Percentiles rank a stretch among this genome's conserved stretches.
phyloP scores from a whole-genome alignment of 2,329 filamentous ascomycete species.

The Phaeosphaeria sp. region DNA sequence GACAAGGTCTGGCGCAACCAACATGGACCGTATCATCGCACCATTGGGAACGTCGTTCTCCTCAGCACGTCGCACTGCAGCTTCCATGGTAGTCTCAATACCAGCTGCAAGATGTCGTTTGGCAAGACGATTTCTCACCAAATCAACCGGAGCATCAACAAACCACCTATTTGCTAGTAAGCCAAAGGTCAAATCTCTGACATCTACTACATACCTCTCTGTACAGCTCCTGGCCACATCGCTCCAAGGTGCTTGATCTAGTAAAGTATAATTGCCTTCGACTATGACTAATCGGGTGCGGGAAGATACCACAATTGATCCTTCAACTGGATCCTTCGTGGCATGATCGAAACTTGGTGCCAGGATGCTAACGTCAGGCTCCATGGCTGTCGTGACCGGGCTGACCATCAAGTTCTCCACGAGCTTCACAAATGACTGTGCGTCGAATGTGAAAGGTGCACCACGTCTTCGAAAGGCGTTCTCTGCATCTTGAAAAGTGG shows the following conservation, averaged over 20 bases:
- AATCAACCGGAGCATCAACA: constrained; percentile 25
- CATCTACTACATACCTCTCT: constrained; percentile 20
- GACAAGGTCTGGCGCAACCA: constrained; percentile 25
- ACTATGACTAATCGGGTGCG: constrained; percentile 28
- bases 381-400: constrained; percentile 19
- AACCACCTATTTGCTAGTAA: constrained; percentile 25
- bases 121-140: constrained; percentile 23
- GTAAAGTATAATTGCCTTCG: constrained; percentile 37
- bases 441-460: constrained; percentile 37
- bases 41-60: constrained; percentile 35
- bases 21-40: constrained; percentile 25
- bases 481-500: constrained; percentile 23
- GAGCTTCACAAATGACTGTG: constrained; percentile 23
- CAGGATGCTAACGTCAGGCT: constrained; percentile 20
- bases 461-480: constrained; percentile 31
- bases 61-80: constrained; percentile 28
- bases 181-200: neutral
- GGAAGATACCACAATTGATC: constrained; percentile 27
- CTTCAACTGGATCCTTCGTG: constrained; percentile 26
- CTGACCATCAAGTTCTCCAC: constrained; percentile 19
- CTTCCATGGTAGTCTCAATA: constrained; percentile 27
- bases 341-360: constrained; percentile 36
- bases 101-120: constrained; percentile 31
- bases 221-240: constrained; percentile 20
- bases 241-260: constrained; percentile 27